These are phyloP conservation scores for Jatropha curcas DNA, from an alignment of 345 rosid genomes.

Conservation along the genomic window DNA sequence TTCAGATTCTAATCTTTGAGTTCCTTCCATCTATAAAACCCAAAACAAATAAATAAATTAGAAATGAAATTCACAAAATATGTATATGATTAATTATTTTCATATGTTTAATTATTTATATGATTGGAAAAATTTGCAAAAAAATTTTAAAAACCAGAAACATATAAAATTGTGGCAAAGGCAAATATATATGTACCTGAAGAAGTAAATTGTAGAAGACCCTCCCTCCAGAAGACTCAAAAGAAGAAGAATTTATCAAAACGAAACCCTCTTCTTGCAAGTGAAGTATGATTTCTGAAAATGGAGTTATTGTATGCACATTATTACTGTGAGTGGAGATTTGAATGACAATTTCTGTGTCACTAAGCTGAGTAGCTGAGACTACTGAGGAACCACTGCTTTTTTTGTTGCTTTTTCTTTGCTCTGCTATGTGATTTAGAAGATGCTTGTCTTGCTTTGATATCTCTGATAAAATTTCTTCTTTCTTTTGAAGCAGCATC, in stretches of 20 bases:
- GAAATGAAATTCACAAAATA: not conserved
- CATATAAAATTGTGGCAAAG: not conserved
- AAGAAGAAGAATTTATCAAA: conserved; percentile 53
- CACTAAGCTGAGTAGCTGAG: conserved; percentile 41
- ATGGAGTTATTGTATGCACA: too few species aligned
- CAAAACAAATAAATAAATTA: not conserved
- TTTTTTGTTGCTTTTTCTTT: conserved; percentile 12
- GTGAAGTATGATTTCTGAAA: conserved; percentile 45
- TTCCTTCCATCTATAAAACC: conserved; percentile 23
- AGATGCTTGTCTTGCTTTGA: conserved; percentile 17
- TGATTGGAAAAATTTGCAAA: too few species aligned
- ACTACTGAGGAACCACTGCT: conserved; percentile 14
- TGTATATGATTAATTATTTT: too few species aligned
- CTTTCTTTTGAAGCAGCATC: conserved; percentile 37
- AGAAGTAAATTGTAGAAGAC: conserved; percentile 55
- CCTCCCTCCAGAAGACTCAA: conserved; percentile 48
- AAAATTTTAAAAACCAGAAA: not conserved
- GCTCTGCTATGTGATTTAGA: conserved; percentile 18
- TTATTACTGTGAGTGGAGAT: conserved; percentile 28
- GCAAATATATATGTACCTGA: conserved; percentile 46
- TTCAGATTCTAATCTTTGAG: conserved; percentile 20
- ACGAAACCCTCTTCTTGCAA: conserved; percentile 47
- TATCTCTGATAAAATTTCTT: conserved; percentile 43
- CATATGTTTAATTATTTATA: too few species aligned
- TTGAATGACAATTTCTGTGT: conserved; percentile 52